Base-by-base conservation (phyloP, 2,329 filamentous ascomycete genomes). In the Venturia effusa region DNA sequence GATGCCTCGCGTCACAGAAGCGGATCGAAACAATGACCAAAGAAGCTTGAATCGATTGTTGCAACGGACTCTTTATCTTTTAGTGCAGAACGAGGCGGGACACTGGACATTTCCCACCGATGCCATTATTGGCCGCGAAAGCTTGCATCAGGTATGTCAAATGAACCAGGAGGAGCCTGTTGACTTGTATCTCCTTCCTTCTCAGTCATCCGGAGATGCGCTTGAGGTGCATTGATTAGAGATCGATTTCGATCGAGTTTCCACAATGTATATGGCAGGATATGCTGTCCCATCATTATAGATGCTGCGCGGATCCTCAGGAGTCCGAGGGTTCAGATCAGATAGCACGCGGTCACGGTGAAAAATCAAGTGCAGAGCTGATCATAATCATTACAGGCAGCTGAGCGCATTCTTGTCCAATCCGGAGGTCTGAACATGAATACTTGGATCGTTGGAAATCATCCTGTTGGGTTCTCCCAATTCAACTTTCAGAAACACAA, bases 361-460 rank as follows among this genome's bases (percentile, higher is more conserved):
- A 27, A 51, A 24, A 27, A 27, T 15, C 15, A 30, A 24, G 45
- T 51, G 7, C 45, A n/a, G n/a, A n/a, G 51, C 51, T 57, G 34
- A 57, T n/a, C 15, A 34, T n/a, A 57, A 7, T 34, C 0, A 24
- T 22, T 8, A 67, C 70, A 99, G 94, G 87, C 90, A 55, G 92
- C 93, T 43, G 84, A 91, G 72, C 84, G 92, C 66, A 86, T 92
- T 63, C 81, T 97, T 30, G 81, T 87, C 62, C 82, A 90, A 70
- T 81, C 90, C 3, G 92, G 88, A 11, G 94, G 94, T 65, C 78
- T 89, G 66, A 95, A 99, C 81, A 97, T 99, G 92, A 97, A 97
- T 80, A 97, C 92, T 64, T 99, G 94, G 92, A 85, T 97, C 69
- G 89, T 99, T 61, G 93, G 92, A 66, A 92, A 92, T 70, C 88